Base-by-base conservation (phyloP, 371 early-diverging fungal genomes). In the Nematocida parisii region DNA sequence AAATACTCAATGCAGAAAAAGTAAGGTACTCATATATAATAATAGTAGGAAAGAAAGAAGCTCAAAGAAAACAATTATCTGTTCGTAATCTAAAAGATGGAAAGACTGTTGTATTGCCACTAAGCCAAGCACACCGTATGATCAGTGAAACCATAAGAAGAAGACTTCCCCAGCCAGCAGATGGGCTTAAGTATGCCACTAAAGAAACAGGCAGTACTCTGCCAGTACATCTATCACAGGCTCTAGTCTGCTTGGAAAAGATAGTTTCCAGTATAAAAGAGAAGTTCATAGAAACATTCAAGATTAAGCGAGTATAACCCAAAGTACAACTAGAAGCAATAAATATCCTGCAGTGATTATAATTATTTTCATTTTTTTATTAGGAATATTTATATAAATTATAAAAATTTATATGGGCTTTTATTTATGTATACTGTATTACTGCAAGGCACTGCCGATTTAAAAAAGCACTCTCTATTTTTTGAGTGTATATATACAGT, bases 1-100 rank as follows among this genome's bases (percentile, higher is more conserved):
- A 94, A 91, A 92, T 98, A 82, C 91, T 93, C 24, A 91, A 91
- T 66, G 94, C 94, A 1, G 91, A 93, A 84, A 88, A 91, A 54
- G 88, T 91, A 44, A 95, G 93, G 75, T 96, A 91, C 88, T 93
- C 94, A 89, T 91, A 92, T 91, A 87, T 90, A 68, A 89, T 93
- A 81, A 93, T 97, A 54, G 96, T 98, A 47, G 99, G 99, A 61
- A 90, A 89, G 44, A 92, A 94, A 85, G 99, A 98, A 87, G 89
- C 89, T 84, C 85, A 88, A 18, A 90, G 91, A 45, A 83, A 89
- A 39, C 90, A 92, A 9, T 95, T 98, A 83, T 82, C 83, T 62
- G 45, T 87, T 2, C 68, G 86, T 18, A 81, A 81, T 22, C 42
- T 73, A 39, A 11, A 5, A 6, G 9, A 24, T 7, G 33, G 33